Evolutionary conservation across 140 eudicot species (phyloP), one percentile per base, ranked within the genome.

Genomic region (Eryngium alpinum): DNA sequence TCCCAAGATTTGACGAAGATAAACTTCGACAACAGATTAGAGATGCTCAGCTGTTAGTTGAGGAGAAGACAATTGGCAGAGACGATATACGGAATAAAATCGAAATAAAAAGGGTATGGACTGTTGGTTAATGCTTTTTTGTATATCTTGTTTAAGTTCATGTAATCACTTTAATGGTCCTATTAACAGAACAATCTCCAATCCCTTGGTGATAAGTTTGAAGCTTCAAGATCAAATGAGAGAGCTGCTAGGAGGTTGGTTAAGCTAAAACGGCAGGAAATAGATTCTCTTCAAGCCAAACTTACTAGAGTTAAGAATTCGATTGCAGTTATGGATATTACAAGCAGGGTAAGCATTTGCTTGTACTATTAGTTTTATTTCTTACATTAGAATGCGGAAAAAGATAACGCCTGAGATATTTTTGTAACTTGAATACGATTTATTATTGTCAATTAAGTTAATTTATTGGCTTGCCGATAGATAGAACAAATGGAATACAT

Each of bases 1-100:
- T 89, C 75, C 97, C 99, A 31, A 92, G 94, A 90, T 89, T 77
- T 82, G 94, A 95, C 59, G 96, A 89, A 82, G 95, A 87, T 60
- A 87, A 79, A 79, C 78, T 88, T 50, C 79, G 72, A 56, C 89
- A 92, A 52, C 90, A 86, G 80, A 89, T 91, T 77, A 92, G 87
- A 82, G 81, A 62, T 72, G 93, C 92, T 80, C 88, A 91, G 84
- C 50, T 85, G 59, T 84, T 81, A 77, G 90, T 92, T 85, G 93
- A 90, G 1, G 93, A 92, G 84, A 92, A 89, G 86, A 95, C 99
- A 51, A 83, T 66, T 33, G 62, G 32, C 18, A 87, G 97, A 86
- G 97, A 92, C 81, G 84, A 86, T 76, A 86, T 90, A 77, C 91
- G 89, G 80, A 67, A 25, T 56, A 84, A 87, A 52, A 83, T 89